phyloP scores from a whole-genome alignment of 331 rosid genomes.

The Prunus yedoensis region DNA sequence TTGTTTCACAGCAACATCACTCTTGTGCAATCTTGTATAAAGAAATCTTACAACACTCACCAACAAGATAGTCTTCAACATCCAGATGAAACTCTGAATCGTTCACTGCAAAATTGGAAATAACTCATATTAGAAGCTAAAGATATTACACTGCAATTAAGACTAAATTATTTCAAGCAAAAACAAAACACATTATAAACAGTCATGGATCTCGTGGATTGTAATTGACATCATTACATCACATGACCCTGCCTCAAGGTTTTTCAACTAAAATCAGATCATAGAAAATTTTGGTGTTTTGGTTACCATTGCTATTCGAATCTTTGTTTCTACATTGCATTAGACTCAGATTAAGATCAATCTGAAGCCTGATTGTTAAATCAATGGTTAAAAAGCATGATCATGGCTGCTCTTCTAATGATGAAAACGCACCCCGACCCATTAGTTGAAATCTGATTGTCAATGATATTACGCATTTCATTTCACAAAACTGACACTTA shows the following conservation, averaged over 20 bases:
- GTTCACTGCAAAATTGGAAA: conserved; percentile 55
- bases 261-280: not conserved
- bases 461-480: not conserved
- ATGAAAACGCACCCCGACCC: not conserved
- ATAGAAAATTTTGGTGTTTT: not conserved
- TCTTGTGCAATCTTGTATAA: conserved; percentile 6
- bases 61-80: conserved; percentile 83
- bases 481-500: not conserved
- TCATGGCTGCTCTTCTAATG: not conserved
- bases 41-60: conserved; percentile 45
- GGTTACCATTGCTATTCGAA: not conserved
- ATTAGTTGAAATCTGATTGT: not conserved
- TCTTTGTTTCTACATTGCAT: not conserved
- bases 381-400: not conserved
- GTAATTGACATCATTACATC: not conserved
- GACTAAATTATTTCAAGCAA: not conserved
- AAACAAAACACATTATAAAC: not conserved
- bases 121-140: not conserved
- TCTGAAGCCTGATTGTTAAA: not conserved
- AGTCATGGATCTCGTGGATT: not conserved
- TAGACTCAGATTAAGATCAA: not conserved
- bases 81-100: conserved; percentile 70
- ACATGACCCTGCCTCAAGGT: not conserved
- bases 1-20: conserved; percentile 11
- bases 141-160: not conserved